Conservation (phyloP, 1,284 basidiomycete genomes). For the Trametes versicolor region DNA sequence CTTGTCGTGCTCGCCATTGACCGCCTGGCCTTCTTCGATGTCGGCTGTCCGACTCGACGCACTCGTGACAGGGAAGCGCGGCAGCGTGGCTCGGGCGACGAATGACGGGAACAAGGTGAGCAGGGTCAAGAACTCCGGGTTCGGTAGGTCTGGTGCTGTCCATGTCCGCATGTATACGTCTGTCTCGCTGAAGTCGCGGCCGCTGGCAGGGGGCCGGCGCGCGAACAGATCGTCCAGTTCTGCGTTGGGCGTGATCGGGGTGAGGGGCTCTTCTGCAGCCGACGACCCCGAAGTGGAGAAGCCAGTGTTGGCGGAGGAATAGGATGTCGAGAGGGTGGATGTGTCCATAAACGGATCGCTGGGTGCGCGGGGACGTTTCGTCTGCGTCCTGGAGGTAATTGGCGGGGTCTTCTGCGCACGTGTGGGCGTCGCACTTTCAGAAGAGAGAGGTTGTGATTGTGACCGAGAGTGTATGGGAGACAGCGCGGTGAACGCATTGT, state of each 20-base stretch:
- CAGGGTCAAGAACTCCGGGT: constrained; percentile 70
- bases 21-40: constrained; percentile 71
- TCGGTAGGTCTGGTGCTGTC: constrained; percentile 74
- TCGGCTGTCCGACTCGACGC: constrained; percentile 54
- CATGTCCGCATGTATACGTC: constrained; percentile 71
- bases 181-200: constrained; percentile 52
- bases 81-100: constrained; percentile 66
- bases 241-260: constrained; percentile 46
- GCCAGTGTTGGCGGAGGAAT: constrained; percentile 58
- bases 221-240: constrained; percentile 50
- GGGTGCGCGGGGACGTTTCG: constrained; percentile 74
- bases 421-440: constrained; percentile 46
- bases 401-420: constrained; percentile 48
- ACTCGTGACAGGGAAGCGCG: constrained; percentile 62
- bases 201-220: constrained; percentile 39
- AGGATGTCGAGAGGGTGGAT: constrained; percentile 59
- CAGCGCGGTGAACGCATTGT: constrained; percentile 46
- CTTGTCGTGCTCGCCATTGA: constrained; percentile 57
- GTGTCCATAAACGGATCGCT: constrained; percentile 85
- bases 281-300: constrained; percentile 44
- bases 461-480: constrained; percentile 60
- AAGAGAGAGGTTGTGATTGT: constrained; percentile 62
- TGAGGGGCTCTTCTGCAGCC: constrained; percentile 51
- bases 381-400: constrained; percentile 52
- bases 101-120: constrained; percentile 76